phyloP scores from a whole-genome alignment of 2,329 filamentous ascomycete species.

The Aaosphaeria pasadenensis region DNA sequence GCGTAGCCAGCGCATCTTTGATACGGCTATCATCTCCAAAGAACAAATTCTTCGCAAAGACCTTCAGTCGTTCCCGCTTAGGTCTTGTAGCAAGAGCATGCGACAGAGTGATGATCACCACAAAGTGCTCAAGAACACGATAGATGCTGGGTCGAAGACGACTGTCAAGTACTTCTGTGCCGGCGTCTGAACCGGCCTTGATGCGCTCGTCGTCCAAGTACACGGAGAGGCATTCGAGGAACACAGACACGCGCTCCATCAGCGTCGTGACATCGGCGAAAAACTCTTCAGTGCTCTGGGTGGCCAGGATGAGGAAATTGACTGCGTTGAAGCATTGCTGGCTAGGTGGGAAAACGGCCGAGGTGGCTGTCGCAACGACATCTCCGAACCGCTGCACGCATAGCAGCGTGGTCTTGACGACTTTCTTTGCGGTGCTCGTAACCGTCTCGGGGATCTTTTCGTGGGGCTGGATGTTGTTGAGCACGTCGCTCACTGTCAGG shows the following conservation, averaged over 20 bases:
- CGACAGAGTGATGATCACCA: not conserved
- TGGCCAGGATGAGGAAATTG: conserved; percentile 9
- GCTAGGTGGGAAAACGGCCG: conserved; percentile 7
- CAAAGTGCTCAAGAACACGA: not conserved
- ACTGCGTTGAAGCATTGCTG: conserved; percentile 15
- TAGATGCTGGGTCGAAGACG: not conserved
- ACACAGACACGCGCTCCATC: conserved; percentile 13
- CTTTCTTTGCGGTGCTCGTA: not conserved
- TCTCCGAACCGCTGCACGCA: conserved; percentile 4
- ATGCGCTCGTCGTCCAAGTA: conserved; percentile 1
- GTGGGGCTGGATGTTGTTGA: not conserved
- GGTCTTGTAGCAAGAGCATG: not conserved
- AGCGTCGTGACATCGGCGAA: conserved; percentile 12
- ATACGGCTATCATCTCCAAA: not conserved
- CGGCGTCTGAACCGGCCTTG: not conserved
- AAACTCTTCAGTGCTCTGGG: conserved; percentile 2
- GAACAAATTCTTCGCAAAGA: not conserved
- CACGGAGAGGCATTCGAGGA: conserved; percentile 6
- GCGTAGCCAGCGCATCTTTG: not conserved
- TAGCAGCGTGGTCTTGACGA: not conserved
- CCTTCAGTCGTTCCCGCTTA: not conserved
- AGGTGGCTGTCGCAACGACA: conserved; percentile 5
- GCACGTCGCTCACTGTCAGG: not conserved
- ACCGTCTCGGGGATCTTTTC: not conserved
- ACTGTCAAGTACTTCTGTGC: not conserved